Conservation (phyloP, 305 asterid genomes). For the Fraxinus xanthoxyloides region DNA sequence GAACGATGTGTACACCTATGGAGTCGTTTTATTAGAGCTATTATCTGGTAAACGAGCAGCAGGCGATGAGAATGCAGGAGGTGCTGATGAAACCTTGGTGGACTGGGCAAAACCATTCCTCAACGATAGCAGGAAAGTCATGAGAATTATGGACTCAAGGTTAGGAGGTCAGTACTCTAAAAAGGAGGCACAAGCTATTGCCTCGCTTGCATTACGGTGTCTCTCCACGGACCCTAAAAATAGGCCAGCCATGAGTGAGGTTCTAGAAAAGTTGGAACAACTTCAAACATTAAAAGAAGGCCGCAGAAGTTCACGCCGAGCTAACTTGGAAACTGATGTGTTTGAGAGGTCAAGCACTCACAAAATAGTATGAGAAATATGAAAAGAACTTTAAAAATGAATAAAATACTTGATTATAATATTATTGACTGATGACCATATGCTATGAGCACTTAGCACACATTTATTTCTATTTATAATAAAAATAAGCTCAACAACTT, state of each 20-base stretch:
- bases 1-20: slow-evolving; percentile 77
- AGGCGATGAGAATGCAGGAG: slow-evolving; percentile 61
- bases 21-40: slow-evolving; percentile 70
- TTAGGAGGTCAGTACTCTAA: slow-evolving; percentile 65
- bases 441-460: too few relatives aligned
- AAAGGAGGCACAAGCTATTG: slow-evolving; percentile 45
- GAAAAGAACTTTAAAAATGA: too few relatives aligned
- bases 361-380: neutral
- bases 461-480: too few relatives aligned
- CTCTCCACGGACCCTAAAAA: slow-evolving; percentile 50
- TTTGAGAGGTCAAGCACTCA: slow-evolving; percentile 19
- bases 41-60: slow-evolving; percentile 67
- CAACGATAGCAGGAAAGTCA: slow-evolving; percentile 44
- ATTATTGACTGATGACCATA: too few relatives aligned
- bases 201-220: slow-evolving; percentile 51
- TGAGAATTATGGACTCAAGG: slow-evolving; percentile 62
- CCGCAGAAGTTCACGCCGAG: slow-evolving; percentile 26
- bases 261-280: slow-evolving; percentile 49
- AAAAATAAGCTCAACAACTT: too few relatives aligned
- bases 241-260: slow-evolving; percentile 65
- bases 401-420: too few relatives aligned
- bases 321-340: slow-evolving; percentile 14
- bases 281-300: slow-evolving; percentile 36
- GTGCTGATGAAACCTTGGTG: slow-evolving; percentile 59
- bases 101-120: slow-evolving; percentile 73